phyloP scores from a whole-genome alignment of 768 basidiomycete genomes.

The Lactarius deliciosus region DNA sequence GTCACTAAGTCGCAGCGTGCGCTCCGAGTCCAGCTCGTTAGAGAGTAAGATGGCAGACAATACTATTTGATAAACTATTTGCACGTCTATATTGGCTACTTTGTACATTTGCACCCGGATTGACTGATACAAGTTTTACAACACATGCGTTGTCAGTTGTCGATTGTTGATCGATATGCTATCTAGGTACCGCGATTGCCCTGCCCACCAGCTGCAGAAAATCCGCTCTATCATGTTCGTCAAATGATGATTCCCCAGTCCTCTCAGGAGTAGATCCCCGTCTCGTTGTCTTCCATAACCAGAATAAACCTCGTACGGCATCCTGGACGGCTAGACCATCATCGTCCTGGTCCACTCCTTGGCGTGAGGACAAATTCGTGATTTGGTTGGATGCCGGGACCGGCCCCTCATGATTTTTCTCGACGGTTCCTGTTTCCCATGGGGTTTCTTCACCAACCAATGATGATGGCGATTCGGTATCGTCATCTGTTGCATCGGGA shows the following conservation, averaged over 20 bases:
- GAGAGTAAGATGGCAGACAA: no score
- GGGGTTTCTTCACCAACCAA: constrained; percentile 5
- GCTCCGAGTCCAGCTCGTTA: no score
- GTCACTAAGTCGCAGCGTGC: no score
- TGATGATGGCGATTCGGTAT: constrained; percentile 18
- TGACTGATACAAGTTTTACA: neutral
- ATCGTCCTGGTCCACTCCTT: neutral
- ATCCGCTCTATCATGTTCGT: constrained; percentile 18
- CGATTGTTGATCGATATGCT: neutral
- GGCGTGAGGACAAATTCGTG: neutral
- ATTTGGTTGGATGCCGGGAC: neutral
- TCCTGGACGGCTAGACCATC: constrained; percentile 20
- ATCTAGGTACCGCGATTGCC: constrained; percentile 14
- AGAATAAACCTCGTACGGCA: constrained; percentile 20
- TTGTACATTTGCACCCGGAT: neutral
- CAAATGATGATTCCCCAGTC: neutral
- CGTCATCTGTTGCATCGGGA: constrained; percentile 20
- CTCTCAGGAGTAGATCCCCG: constrained; percentile 3
- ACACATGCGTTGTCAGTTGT: no score
- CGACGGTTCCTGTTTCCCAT: neutral
- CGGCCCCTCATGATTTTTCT: neutral
- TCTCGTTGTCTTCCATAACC: constrained; percentile 19
- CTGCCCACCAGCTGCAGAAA: constrained; percentile 22
- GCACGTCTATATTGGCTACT: neutral
- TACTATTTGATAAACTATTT: neutral